Percentiles rank a stretch among this genome's conserved stretches.
phyloP scores from a whole-genome alignment of 1,284 basidiomycete species.

The Amylostereum areolatum region DNA sequence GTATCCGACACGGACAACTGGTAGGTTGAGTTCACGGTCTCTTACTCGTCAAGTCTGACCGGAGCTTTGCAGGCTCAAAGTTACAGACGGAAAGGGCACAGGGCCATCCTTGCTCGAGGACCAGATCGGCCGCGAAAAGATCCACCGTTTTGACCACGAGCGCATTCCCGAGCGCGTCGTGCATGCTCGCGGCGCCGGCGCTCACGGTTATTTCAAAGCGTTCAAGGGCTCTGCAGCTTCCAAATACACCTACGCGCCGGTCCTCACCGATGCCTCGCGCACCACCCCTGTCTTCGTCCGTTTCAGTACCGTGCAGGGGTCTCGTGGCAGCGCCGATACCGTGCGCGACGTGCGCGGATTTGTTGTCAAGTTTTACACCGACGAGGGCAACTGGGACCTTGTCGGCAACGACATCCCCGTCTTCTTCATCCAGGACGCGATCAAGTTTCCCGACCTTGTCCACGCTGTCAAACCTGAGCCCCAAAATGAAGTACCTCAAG shows the following conservation, averaged over 20 bases:
- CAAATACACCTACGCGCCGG: slow-evolving; percentile 60
- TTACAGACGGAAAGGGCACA: slow-evolving; percentile 31
- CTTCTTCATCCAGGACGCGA: slow-evolving; percentile 82
- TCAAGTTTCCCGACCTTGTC: slow-evolving; percentile 80
- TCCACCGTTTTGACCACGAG: slow-evolving; percentile 77
- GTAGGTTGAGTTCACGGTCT: slow-evolving; percentile 27
- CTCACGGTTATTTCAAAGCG: slow-evolving; percentile 77
- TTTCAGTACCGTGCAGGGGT: slow-evolving; percentile 79
- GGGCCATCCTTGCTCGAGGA: slow-evolving; percentile 64
- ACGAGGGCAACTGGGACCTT: slow-evolving; percentile 79
- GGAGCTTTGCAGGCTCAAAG: slow-evolving; percentile 54
- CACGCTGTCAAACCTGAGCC: slow-evolving; percentile 82
- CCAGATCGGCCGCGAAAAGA: slow-evolving; percentile 64
- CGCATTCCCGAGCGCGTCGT: slow-evolving; percentile 59
- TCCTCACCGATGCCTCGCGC: slow-evolving; percentile 66
- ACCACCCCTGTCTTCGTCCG: slow-evolving; percentile 73
- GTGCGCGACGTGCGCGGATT: slow-evolving; percentile 85
- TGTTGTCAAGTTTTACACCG: slow-evolving; percentile 75
- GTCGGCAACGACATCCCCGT: slow-evolving; percentile 76
- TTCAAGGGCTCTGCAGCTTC: slow-evolving; percentile 50
- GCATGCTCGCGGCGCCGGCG: slow-evolving; percentile 76
- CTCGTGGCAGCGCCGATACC: slow-evolving; percentile 71
- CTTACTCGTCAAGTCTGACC: no score
- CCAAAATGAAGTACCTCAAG: slow-evolving; percentile 63
- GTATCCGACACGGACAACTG: slow-evolving; percentile 61